Evolutionary conservation across 306 rosid genomes (phyloP), one percentile per base, ranked within the genome.

Genomic region (Dryas alaskensis): DNA sequence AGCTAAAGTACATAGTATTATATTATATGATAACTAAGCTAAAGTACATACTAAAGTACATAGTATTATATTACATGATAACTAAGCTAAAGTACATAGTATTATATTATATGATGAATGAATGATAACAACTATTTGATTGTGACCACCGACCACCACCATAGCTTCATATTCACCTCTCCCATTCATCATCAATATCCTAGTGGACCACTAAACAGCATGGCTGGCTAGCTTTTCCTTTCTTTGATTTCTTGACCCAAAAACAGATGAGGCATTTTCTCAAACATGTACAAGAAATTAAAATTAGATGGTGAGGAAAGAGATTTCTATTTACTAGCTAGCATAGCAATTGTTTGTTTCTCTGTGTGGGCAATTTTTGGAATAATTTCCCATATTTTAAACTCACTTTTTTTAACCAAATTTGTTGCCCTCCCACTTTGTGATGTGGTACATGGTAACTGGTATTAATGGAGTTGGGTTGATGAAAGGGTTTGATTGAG

Each of bases 61-160:
- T 31, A 31, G 37, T 31, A 31, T 31, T 31, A 31, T 31, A 31
- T 31, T 31, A 31, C 0, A 31, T 31, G 37, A 31, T 31, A 22
- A 22, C 37, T 31, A 31, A 31, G 37, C 37, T 31, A 31, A 1
- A 31, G 37, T 31, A 31, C 37, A 31, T 31, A 31, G 37, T 31
- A 31, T 31, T 31, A 31, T 31, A 31, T 31, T 31, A 31, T 31
- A 31, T 31, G 37, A 31, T 31, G 37, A 31, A 31, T 31, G 37
- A 31, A 31, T 22, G 22, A 22, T 22, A 22, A 22, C 76, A 72
- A 72, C 67, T 53, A 73, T 72, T 59, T 78, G 87, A 79, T 73
- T 63, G 81, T 61, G 84, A 86, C 84, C 55, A 44, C 73, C 75
- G 81, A 74, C 74, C 83, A 73, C 80, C 83, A 83, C 49, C 79